These are phyloP conservation scores for Coprinopsis sp. DNA, from an alignment of 768 basidiomycete species.

Conservation along the genomic window DNA sequence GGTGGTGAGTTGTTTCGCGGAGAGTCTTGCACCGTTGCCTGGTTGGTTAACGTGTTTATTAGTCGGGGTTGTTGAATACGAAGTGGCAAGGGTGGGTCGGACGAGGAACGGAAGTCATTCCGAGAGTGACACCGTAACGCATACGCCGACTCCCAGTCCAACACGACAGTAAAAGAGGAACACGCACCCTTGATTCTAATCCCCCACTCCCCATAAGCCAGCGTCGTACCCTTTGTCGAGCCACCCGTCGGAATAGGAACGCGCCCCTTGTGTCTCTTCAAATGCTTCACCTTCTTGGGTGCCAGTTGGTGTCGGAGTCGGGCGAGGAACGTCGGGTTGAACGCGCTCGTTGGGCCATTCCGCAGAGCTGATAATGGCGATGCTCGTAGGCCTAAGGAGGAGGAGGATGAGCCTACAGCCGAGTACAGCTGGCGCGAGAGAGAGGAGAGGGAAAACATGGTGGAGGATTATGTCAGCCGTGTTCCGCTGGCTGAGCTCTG, in stretches of 20 bases:
- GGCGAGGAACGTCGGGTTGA: constrained; percentile 34
- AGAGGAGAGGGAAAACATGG: constrained; percentile 43
- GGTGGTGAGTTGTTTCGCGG: constrained; percentile 84
- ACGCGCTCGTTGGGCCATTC: constrained; percentile 22
- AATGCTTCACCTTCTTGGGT: constrained; percentile 76
- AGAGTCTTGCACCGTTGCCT: constrained; percentile 75
- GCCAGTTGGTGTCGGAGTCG: constrained; percentile 65
- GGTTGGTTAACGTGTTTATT: too few species aligned
- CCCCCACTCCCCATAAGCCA: constrained; percentile 90
- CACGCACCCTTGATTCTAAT: constrained; percentile 80
- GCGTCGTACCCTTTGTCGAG: constrained; percentile 87
- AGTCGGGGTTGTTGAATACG: too few species aligned
- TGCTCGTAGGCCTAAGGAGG: constrained; percentile 17
- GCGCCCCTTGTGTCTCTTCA: constrained; percentile 88
- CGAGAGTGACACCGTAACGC: too few species aligned
- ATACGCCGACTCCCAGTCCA: too few species aligned
- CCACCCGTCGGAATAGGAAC: constrained; percentile 86
- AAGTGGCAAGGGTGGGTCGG: too few species aligned
- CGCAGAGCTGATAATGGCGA: too few species aligned
- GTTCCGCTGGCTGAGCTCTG: too few species aligned
- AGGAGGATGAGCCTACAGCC: constrained; percentile 13
- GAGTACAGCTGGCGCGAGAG: constrained; percentile 26
- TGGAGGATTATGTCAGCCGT: constrained; percentile 24
- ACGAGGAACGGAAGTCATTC: too few species aligned
- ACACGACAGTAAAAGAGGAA: too few species aligned